Percentiles rank a stretch among this genome's conserved stretches.
Evolutionary conservation across 371 early-diverging fungal species (phyloP).

Genomic region (Haplosporangium sp.): DNA sequence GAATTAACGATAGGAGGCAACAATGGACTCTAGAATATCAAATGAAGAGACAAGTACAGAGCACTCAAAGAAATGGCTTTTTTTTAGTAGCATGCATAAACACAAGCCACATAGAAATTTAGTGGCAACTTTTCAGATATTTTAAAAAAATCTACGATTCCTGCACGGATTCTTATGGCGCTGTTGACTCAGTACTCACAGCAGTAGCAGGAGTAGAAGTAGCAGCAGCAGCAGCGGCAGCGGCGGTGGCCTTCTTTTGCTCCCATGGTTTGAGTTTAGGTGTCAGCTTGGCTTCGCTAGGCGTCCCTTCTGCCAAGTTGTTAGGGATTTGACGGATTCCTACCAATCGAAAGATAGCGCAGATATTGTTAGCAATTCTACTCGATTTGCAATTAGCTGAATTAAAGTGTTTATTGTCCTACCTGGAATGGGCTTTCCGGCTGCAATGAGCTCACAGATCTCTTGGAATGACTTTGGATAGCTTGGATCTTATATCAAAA

Average conservation of each 20-base stretch:
- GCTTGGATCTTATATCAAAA: conserved; percentile 24
- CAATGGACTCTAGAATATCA: not conserved
- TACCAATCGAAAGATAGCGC: not conserved
- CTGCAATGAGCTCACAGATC: conserved; percentile 65
- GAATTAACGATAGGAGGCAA: not conserved
- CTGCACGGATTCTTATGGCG: not conserved
- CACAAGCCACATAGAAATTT: conserved; percentile 10
- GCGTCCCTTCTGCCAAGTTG: conserved; percentile 62
- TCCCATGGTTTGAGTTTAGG: conserved; percentile 68
- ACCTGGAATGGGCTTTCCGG: conserved; percentile 67
- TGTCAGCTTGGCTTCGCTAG: conserved; percentile 59
- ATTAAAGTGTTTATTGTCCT: not conserved
- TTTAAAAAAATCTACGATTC: not conserved
- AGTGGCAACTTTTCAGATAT: not conserved
- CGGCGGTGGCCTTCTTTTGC: conserved; percentile 24
- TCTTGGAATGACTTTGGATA: conserved; percentile 63
- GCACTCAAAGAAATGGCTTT: not conserved
- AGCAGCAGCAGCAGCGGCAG: not conserved
- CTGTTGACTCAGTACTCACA: not conserved
- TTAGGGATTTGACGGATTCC: conserved; percentile 69
- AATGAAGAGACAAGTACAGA: not conserved
- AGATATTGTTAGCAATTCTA: not conserved
- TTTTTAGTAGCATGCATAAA: conserved; percentile 1
- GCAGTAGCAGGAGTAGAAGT: not conserved
- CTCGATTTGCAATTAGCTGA: not conserved